A percentile compares a stretch with the other conserved stretches of the same genome.
phyloP scores from a whole-genome alignment of 2,329 filamentous ascomycete genomes.

The Hortaea sp. region DNA sequence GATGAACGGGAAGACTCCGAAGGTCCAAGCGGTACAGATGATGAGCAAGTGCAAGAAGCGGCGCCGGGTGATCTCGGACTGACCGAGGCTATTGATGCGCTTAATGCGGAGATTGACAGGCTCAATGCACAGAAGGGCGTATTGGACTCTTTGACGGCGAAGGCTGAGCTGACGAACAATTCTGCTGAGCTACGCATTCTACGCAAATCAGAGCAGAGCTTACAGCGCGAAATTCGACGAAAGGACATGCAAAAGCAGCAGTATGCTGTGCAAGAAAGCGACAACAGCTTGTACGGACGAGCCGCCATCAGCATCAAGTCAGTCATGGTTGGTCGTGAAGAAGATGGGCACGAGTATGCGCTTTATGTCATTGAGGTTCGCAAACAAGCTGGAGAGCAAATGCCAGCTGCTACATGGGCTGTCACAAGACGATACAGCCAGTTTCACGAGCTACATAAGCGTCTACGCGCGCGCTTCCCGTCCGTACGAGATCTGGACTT shows the following conservation, averaged over 20 bases:
- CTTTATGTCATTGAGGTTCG: slow-evolving; percentile 89
- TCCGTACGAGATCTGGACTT: slow-evolving; percentile 87
- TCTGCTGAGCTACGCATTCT: slow-evolving; percentile 85
- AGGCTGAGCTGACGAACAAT: slow-evolving; percentile 96
- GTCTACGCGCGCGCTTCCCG: slow-evolving; percentile 71
- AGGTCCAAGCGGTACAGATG: slow-evolving; percentile 49
- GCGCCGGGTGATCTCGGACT: slow-evolving; percentile 88
- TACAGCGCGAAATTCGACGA: slow-evolving; percentile 81
- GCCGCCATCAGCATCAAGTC: slow-evolving; percentile 84
- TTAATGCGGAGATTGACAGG: slow-evolving; percentile 87
- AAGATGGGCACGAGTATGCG: slow-evolving; percentile 87
- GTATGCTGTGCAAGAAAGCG: slow-evolving; percentile 94
- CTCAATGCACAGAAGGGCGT: slow-evolving; percentile 80
- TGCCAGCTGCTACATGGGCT: slow-evolving; percentile 91
- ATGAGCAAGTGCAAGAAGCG: slow-evolving; percentile 84
- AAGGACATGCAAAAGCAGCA: slow-evolving; percentile 96
- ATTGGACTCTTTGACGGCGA: slow-evolving; percentile 80
- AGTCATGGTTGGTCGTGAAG: slow-evolving; percentile 83
- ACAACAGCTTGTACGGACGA: slow-evolving; percentile 90
- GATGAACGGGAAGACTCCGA: slow-evolving; percentile 73
- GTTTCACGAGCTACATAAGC: slow-evolving; percentile 91
- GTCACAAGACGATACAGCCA: slow-evolving; percentile 92
- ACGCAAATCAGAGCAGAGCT: slow-evolving; percentile 83
- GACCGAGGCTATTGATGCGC: slow-evolving; percentile 78
- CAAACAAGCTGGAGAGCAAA: slow-evolving; percentile 82